Base-by-base conservation (phyloP, 1,284 basidiomycete genomes). In the Puccinia brachypodii region DNA sequence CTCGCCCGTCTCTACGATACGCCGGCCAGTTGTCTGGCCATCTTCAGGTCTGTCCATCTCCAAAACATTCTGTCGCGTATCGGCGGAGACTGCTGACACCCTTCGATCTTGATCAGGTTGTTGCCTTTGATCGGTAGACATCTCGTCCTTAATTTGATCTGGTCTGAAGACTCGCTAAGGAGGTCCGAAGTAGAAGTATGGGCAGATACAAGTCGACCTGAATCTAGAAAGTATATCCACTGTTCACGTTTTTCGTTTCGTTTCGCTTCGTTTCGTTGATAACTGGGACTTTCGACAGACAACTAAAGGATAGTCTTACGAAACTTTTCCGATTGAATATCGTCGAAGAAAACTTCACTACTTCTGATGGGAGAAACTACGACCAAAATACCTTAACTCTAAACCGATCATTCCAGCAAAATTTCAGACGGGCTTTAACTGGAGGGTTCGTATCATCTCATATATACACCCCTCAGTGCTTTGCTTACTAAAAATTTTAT, bases 11-110 rank as follows among this genome's bases (percentile, higher is more conserved):
- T 98, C 71, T 99, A 97, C 87, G 90, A 92, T 85, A 91, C 91
- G 25, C 95, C 96, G 28, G 96, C 95, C 1, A 93, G 94, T 86
- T 97, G 95, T 88, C 90, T 99, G 44, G 94, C 95, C 62, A 92
- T 99, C 86, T 95, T 98, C 87, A 91, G 95, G 94, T 94, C 83
- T 85, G 87, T 14, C 28, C 2, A 7, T 58, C 42, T 42, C 22
- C 16, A 42, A n/a, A n/a, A n/a, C n/a, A n/a, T n/a, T n/a, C n/a
- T n/a, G n/a, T n/a, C n/a, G n/a, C n/a, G n/a, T n/a, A n/a, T n/a
- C n/a, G n/a, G n/a, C n/a, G n/a, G n/a, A n/a, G n/a, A n/a, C n/a
- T n/a, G n/a, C n/a, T n/a, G 44, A 44, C 44, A 44, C 44, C 44
- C 16, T 44, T 69, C 50, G 36, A 36, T 69, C 77, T 82, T 22